Base-by-base conservation (phyloP, 768 basidiomycete genomes). In the Ephemerocybe angulata region DNA sequence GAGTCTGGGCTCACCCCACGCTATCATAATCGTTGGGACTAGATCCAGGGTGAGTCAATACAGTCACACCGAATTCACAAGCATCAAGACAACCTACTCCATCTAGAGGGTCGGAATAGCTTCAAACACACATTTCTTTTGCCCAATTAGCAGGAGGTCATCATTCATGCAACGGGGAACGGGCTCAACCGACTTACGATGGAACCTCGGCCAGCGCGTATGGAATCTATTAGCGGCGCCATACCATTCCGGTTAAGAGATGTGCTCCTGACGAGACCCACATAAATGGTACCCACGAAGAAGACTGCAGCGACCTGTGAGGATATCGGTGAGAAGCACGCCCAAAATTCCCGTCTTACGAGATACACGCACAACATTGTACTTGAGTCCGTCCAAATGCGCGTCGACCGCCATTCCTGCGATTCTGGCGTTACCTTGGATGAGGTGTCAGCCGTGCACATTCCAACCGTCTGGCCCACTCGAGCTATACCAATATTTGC, bases 161-260 rank as follows among this genome's bases (percentile, higher is more conserved):
- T 21, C 11, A 54, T 46, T 6, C 43, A 10, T 13, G 4, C 24
- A 21, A 11, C 29, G 19, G 15, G 8, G 19, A 13, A 43, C 24
- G 17, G 8, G 3, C 17, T 35, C 12, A 15, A 48, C 30, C 4
- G 12, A 57, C 67, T 40, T 48, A 70, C 69, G 71, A 70, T 50
- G 71, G 71, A 7, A 72, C 65, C 58, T 72, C 71, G n/a, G 64
- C 65, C 5, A 71, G 58, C 2, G 70, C 65, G 55, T 72, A 72
- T 6, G 71, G 68, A 47, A 70, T 63, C 67, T 69, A 47, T 28
- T 8, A 17, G 33, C 17, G 33, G 8, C 33, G 33, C 17, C 17
- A 35, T 8, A 27, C 21, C 13, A 19, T 33, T 21, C 2, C 22
- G 28, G 3, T 17, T 33, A 50, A 52, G 19, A 35, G 30, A 29